Conservation (phyloP, 306 rosid genomes). For the Senna tora region DNA sequence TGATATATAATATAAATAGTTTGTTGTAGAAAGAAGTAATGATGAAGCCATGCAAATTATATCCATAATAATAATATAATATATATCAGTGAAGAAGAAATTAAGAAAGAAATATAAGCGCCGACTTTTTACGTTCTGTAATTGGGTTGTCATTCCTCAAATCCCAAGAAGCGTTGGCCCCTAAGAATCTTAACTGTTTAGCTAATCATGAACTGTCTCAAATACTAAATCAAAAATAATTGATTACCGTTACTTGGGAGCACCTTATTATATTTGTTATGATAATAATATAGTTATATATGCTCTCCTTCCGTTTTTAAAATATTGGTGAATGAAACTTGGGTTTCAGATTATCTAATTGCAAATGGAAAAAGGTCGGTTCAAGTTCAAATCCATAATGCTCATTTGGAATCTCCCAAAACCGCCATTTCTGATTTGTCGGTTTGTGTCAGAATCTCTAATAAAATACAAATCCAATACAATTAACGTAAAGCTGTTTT, state of each 20-base stretch:
- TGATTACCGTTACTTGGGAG: neutral
- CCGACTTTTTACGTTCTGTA: conserved; percentile 10
- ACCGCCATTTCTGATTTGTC: conserved; percentile 10
- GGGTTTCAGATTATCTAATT: conserved; percentile 5
- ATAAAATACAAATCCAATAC: neutral
- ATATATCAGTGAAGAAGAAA: neutral
- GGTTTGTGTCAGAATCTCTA: neutral
- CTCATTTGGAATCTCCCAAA: neutral
- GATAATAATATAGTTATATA: no score
- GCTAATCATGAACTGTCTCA: conserved; percentile 26
- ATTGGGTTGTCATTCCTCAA: neutral
- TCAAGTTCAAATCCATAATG: no score
- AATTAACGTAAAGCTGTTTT: neutral
- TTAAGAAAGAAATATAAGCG: neutral
- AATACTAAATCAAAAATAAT: neutral
- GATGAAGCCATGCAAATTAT: neutral
- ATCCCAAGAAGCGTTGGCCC: neutral
- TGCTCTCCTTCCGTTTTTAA: neutral
- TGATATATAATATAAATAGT: no score
- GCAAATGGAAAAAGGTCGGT: conserved; percentile 6
- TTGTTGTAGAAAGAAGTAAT: neutral
- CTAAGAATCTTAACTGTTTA: conserved; percentile 8
- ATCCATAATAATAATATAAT: neutral
- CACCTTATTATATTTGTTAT: neutral
- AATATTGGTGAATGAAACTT: neutral